Percentiles rank a stretch among this genome's conserved stretches.
phyloP scores from a whole-genome alignment of 129 eudicot genomes.

The Chrysanthemum lavandulifolium region DNA sequence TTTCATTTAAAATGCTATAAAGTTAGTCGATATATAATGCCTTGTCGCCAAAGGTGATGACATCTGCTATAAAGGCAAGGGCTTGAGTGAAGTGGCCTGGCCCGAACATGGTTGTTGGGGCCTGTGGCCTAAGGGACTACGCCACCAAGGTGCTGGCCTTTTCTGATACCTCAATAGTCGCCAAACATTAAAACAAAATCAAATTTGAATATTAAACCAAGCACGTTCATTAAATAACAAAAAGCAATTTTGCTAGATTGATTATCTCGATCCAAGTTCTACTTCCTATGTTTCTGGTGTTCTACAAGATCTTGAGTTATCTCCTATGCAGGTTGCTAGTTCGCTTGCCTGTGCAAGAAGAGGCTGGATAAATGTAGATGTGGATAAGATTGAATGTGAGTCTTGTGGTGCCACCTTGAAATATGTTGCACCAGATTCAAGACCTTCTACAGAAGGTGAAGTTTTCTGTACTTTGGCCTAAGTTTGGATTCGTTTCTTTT shows the following conservation, averaged over 20 bases:
- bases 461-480: neutral
- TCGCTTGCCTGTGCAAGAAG: conserved; percentile 83
- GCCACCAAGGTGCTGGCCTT: too few species aligned
- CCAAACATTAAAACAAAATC: too few species aligned
- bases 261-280: neutral
- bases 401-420: conserved; percentile 81
- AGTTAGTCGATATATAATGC: too few species aligned
- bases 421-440: conserved; percentile 50
- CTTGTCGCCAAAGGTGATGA: too few species aligned
- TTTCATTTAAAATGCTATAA: too few species aligned
- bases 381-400: conserved; percentile 82
- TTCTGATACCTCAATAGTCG: too few species aligned
- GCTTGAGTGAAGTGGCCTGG: too few species aligned
- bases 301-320: neutral
- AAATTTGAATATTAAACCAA: neutral
- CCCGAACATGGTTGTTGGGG: too few species aligned
- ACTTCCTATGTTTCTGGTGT: neutral
- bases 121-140: too few species aligned
- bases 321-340: conserved; percentile 20
- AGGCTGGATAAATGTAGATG: conserved; percentile 88
- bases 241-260: neutral
- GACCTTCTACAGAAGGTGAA: conserved; percentile 46
- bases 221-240: neutral
- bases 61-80: too few species aligned
- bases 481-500: too few species aligned